phyloP scores from a whole-genome alignment of 2,329 filamentous ascomycete genomes.

The Fusarium xylarioides region DNA sequence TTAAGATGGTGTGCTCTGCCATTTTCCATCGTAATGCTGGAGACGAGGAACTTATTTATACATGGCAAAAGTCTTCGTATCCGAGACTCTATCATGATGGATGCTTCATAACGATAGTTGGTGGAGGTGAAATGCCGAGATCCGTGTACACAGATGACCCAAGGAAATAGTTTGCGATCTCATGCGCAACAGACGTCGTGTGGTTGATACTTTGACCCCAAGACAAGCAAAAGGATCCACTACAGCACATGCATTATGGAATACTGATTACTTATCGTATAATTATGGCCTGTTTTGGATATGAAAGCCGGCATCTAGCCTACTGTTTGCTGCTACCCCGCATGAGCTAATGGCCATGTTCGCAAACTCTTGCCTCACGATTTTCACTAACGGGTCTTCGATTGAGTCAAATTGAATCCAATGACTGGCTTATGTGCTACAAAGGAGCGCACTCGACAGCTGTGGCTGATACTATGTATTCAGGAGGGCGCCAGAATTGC shows the following conservation, averaged over 20 bases:
- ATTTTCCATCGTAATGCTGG: background rate
- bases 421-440: background rate
- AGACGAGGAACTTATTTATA: background rate
- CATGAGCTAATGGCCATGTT: background rate
- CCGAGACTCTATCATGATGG: background rate
- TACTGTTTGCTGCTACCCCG: background rate
- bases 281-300: background rate
- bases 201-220: background rate
- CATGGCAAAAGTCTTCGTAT: too few relatives aligned
- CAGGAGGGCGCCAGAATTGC: background rate
- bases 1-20: background rate
- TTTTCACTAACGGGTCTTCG: background rate
- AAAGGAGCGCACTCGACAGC: background rate
- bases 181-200: rapidly evolving
- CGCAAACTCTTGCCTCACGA: background rate
- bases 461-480: too few relatives aligned
- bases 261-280: background rate
- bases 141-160: background rate
- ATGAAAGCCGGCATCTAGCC: background rate
- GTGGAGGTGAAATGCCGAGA: background rate
- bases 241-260: rapidly evolving
- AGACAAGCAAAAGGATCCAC: background rate
- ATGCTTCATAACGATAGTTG: background rate
- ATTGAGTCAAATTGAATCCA: background rate
- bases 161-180: conserved; percentile 1